Evolutionary conservation across 208 protist species (phyloP).

Genomic region (Trypanosoma cruzi): DNA sequence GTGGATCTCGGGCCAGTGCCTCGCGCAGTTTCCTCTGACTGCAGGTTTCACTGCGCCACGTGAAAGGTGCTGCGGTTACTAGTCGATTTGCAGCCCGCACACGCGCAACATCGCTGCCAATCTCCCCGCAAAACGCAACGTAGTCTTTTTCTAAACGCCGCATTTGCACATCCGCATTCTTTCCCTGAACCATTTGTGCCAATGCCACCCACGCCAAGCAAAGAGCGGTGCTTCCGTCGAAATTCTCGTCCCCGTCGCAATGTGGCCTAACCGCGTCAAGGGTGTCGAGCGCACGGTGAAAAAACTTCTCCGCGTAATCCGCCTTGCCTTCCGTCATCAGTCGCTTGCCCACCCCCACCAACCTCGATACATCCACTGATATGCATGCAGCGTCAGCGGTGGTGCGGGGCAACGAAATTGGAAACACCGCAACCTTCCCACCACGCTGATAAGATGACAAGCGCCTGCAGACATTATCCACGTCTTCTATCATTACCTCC

Average conservation of each 20-base stretch:
- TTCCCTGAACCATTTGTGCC: slow-evolving; percentile 67
- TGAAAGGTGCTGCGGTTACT: slow-evolving; percentile 37
- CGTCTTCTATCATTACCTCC: slow-evolving; percentile 31
- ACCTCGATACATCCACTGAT: slow-evolving; percentile 72
- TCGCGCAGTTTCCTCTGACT: slow-evolving; percentile 55
- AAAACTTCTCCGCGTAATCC: slow-evolving; percentile 83
- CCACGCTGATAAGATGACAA: slow-evolving; percentile 55
- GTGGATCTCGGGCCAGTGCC: slow-evolving; percentile 35
- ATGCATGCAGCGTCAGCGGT: slow-evolving; percentile 23
- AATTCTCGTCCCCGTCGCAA: slow-evolving; percentile 7
- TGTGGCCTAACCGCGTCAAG: slow-evolving; percentile 57
- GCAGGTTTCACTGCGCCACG: slow-evolving; percentile 55
- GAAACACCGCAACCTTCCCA: slow-evolving; percentile 7
- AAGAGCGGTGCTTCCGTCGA: slow-evolving; percentile 53
- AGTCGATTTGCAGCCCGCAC: slow-evolving; percentile 43
- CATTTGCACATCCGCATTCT: slow-evolving; percentile 34
- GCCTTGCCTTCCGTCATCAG: slow-evolving; percentile 56
- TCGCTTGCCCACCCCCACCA: slow-evolving; percentile 64
- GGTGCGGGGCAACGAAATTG: not conserved
- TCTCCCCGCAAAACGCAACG: slow-evolving; percentile 36
- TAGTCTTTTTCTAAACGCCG: slow-evolving; percentile 36
- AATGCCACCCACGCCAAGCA: slow-evolving; percentile 70
- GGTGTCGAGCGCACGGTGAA: slow-evolving; percentile 59
- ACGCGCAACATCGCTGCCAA: slow-evolving; percentile 56
- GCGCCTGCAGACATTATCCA: slow-evolving; percentile 56